Base-by-base conservation (phyloP, 2,329 filamentous ascomycete genomes). In the Nothophoma quercina region DNA sequence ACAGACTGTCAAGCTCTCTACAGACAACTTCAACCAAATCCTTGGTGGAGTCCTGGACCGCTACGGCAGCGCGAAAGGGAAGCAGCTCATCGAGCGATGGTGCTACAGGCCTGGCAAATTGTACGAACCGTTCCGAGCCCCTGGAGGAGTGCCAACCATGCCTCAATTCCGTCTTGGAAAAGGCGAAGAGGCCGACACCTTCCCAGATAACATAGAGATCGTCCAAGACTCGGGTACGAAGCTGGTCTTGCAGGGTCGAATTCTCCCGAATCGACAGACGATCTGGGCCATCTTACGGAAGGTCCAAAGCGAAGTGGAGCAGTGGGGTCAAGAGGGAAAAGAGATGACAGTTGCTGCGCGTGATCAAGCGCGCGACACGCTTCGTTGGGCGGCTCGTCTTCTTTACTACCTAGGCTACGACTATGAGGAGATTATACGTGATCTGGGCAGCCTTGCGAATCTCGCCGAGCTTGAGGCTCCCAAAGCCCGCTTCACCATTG, bases 11-110 rank as follows among this genome's bases (percentile, higher is more conserved):
- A 63, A 45, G 26, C 58, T 74, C 10, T 63, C 64, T 13, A 61
- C 75, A 0, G 63, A 67, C 3, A 69, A 79, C 5, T 85, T 86
- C 74, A 81, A 85, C 55, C 62, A 65, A 15, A 55, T 85, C 6
- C 79, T 89, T 6, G 74, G 78, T 34, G 83, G 81, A n/a, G 74
- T 86, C 7, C 78, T 83, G 2, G 76, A 80, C 22, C 73, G 73
- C 0, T 77, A 79, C 38, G 81, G 80, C 46, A 80, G 77, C 50
- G 48, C 57, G 8, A 74, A 74, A 26, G 86, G 81, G 51, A 78
- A 73, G 50, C 69, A 62, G 4, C 59, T 85, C 26, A 81, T 82
- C 49, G 66, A 79, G 8, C 69, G 67, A 28, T 85, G 82, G 77
- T 74, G 71, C 57, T 64, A 71, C 41, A 52, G 43, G 9, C 42